phyloP scores from a whole-genome alignment of 1,284 basidiomycete genomes.

The Malassezia nana region DNA sequence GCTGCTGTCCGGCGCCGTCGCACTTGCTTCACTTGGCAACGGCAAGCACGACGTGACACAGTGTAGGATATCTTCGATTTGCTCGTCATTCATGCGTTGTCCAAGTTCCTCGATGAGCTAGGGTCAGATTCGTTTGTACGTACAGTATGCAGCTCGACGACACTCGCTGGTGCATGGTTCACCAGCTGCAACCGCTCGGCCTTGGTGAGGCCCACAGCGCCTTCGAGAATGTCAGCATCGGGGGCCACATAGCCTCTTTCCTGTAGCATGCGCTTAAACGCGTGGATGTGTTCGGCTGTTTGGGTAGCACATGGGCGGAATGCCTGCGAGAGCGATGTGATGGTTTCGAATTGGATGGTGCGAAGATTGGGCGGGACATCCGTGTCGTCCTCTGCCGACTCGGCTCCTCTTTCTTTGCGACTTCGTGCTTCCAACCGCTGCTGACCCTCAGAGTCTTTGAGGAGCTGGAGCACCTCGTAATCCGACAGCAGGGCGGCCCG shows the following conservation, averaged over 20 bases:
- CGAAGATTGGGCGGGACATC: constrained; percentile 61
- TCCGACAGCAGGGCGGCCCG: constrained; percentile 73
- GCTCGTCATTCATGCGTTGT: constrained; percentile 15
- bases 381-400: constrained; percentile 19
- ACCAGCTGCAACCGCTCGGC: constrained; percentile 81
- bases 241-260: constrained; percentile 21
- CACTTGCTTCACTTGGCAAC: background rate
- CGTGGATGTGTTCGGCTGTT: constrained; percentile 58
- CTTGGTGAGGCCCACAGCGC: constrained; percentile 64
- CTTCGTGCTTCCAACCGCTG: constrained; percentile 58
- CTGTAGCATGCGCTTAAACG: constrained; percentile 59
- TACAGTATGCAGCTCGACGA: constrained; percentile 81
- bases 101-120: constrained; percentile 61
- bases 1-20: background rate
- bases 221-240: constrained; percentile 24
- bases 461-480: constrained; percentile 69
- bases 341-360: constrained; percentile 78
- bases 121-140: constrained; percentile 55
- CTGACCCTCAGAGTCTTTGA: constrained; percentile 66
- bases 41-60: constrained; percentile 11
- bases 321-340: constrained; percentile 66
- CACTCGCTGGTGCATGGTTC: constrained; percentile 69
- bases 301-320: constrained; percentile 63
- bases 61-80: constrained; percentile 12
- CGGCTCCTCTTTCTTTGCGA: constrained; percentile 3